Percentiles rank a stretch among this genome's conserved stretches.
phyloP scores from a whole-genome alignment of 164 flowering plant genomes.

The Macadamia integrifolia region DNA sequence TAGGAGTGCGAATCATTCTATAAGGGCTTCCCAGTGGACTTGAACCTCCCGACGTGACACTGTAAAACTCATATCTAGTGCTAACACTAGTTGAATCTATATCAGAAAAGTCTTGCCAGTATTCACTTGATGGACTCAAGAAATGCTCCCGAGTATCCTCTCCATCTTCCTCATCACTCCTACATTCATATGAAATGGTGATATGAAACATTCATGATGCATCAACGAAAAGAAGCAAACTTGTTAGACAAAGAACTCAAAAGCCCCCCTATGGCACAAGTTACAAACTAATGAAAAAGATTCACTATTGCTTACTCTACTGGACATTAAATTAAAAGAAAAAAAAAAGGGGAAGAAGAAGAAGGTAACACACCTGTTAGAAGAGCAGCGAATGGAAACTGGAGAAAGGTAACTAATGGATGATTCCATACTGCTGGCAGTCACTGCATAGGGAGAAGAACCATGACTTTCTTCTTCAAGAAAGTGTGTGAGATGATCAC shows the following conservation, averaged over 20 bases:
- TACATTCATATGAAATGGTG: constrained; percentile 24
- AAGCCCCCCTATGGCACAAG: background rate
- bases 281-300: background rate
- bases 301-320: background rate
- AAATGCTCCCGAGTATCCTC: constrained; percentile 48
- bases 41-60: constrained; percentile 53
- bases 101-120: constrained; percentile 52
- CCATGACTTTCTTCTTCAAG: constrained; percentile 33
- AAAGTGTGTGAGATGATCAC: constrained; percentile 27
- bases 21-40: constrained; percentile 80
- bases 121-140: constrained; percentile 57
- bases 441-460: constrained; percentile 33
- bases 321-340: background rate
- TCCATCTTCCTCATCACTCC: constrained; percentile 81
- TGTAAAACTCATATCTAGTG: constrained; percentile 50
- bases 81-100: constrained; percentile 66
- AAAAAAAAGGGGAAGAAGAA: too few relatives aligned
- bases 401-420: constrained; percentile 36
- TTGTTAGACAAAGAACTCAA: background rate
- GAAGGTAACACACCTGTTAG: constrained; percentile 38
- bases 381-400: constrained; percentile 32
- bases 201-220: background rate
- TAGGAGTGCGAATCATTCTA: constrained; percentile 48
- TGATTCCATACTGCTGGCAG: constrained; percentile 33
- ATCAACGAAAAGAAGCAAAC: background rate